Evolutionary conservation across 768 basidiomycete genomes (phyloP).

Genomic region (Xerocomus potaroensis): DNA sequence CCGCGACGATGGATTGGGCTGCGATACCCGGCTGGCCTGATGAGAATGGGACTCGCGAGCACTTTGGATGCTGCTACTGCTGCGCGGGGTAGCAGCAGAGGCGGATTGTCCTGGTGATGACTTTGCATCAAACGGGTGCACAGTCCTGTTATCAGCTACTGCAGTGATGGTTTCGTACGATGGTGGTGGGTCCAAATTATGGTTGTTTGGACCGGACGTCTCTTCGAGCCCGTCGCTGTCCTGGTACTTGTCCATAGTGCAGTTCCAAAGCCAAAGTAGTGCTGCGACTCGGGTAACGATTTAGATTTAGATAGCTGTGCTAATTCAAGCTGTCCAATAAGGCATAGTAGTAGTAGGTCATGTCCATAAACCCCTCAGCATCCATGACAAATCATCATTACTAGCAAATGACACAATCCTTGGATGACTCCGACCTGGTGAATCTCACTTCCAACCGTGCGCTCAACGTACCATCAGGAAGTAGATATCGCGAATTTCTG

Average conservation of each 20-base stretch:
- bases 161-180: conserved; percentile 22
- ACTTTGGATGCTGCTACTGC: neutral
- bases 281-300: too few relatives aligned
- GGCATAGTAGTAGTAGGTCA: too few relatives aligned
- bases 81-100: neutral
- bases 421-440: conserved; percentile 5
- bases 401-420: conserved; percentile 14
- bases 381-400: neutral
- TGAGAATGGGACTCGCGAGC: neutral
- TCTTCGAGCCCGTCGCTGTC: conserved; percentile 6
- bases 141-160: neutral
- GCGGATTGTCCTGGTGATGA: neutral
- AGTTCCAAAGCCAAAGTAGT: too few relatives aligned
- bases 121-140: conserved; percentile 17
- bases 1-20: conserved; percentile 12
- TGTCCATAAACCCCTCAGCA: neutral
- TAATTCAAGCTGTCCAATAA: too few relatives aligned
- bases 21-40: neutral
- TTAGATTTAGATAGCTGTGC: too few relatives aligned
- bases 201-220: neutral
- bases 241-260: conserved; percentile 17
- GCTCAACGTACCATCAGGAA: conserved; percentile 18
- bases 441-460: conserved; percentile 14
- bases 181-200: conserved; percentile 17
- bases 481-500: conserved; percentile 14